These are phyloP conservation scores for Coemansia sp. DNA, from an alignment of 192 early-diverging fungal genomes.

Conservation along the genomic window DNA sequence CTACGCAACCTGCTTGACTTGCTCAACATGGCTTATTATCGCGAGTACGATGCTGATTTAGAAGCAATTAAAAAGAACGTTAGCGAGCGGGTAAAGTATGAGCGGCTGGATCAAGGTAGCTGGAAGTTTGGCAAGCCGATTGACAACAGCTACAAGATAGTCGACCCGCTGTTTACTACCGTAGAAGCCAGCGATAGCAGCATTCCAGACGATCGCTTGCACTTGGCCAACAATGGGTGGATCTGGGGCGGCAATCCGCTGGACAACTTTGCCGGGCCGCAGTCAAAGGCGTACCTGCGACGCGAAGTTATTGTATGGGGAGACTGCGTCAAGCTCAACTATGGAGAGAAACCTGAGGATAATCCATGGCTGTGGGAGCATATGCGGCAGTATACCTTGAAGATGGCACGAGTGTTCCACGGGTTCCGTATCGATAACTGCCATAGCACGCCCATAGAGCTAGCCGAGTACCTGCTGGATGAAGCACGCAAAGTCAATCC, in stretches of 20 bases:
- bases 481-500: conserved; percentile 79
- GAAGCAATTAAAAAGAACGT: conserved; percentile 69
- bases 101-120: conserved; percentile 79
- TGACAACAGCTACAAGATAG: conserved; percentile 70
- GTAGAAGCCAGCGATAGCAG: conserved; percentile 61
- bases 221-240: conserved; percentile 96
- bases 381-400: conserved; percentile 83
- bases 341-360: conserved; percentile 77
- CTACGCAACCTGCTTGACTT: conserved; percentile 74
- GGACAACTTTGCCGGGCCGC: conserved; percentile 86
- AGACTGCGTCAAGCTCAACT: conserved; percentile 98
- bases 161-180: conserved; percentile 97
- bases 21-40: conserved; percentile 83
- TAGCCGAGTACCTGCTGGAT: conserved; percentile 91
- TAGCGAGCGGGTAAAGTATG: conserved; percentile 74
- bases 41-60: conserved; percentile 79
- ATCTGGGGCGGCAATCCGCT: conserved; percentile 89
- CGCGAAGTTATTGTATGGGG: conserved; percentile 99
- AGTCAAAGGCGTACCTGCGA: conserved; percentile 84
- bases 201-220: conserved; percentile 67
- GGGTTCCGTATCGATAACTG: conserved; percentile 99
- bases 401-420: conserved; percentile 85
- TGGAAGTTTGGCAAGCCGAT: conserved; percentile 72
- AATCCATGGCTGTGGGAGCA: conserved; percentile 97
- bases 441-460: conserved; percentile 94